phyloP scores from a whole-genome alignment of 2,329 filamentous ascomycete species.

The Pseudofabraea citricarpa region DNA sequence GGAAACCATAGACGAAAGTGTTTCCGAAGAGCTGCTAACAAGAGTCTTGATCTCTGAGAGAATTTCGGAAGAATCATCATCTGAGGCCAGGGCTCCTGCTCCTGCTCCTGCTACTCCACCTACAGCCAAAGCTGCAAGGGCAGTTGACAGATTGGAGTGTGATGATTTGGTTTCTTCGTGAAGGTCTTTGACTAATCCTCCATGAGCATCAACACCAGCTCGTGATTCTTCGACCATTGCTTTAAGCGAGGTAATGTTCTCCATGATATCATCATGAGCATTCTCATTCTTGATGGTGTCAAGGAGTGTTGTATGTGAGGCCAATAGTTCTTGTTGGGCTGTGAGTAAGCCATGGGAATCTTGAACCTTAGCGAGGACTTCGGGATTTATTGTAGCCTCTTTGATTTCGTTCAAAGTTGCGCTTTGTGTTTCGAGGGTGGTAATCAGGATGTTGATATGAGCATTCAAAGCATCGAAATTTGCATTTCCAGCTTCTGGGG shows the following conservation, averaged over 20 bases:
- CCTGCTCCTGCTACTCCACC: conserved; percentile 18
- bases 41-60: conserved; percentile 15
- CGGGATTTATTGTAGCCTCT: conserved; percentile 6
- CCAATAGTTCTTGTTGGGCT: conserved; percentile 2
- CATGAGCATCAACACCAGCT: conserved; percentile 13
- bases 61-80: conserved; percentile 4
- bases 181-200: conserved; percentile 16
- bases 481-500: not conserved
- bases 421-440: conserved; percentile 12
- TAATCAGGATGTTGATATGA: conserved; percentile 12
- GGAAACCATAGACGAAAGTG: conserved; percentile 8
- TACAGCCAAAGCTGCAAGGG: conserved; percentile 16
- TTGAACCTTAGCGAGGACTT: conserved; percentile 11
- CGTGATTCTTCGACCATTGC: conserved; percentile 18
- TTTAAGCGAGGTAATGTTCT: conserved; percentile 18
- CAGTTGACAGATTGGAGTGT: conserved; percentile 15
- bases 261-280: conserved; percentile 13
- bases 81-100: conserved; percentile 5
- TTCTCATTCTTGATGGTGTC: conserved; percentile 11
- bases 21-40: conserved; percentile 12
- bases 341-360: conserved; percentile 12
- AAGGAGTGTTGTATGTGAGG: conserved; percentile 15
- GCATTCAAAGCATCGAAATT: conserved; percentile 3
- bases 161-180: conserved; percentile 17
- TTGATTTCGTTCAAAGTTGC: conserved; percentile 5